Base-by-base conservation (phyloP, 306 rosid genomes). In the Casuarina cunninghamiana region DNA sequence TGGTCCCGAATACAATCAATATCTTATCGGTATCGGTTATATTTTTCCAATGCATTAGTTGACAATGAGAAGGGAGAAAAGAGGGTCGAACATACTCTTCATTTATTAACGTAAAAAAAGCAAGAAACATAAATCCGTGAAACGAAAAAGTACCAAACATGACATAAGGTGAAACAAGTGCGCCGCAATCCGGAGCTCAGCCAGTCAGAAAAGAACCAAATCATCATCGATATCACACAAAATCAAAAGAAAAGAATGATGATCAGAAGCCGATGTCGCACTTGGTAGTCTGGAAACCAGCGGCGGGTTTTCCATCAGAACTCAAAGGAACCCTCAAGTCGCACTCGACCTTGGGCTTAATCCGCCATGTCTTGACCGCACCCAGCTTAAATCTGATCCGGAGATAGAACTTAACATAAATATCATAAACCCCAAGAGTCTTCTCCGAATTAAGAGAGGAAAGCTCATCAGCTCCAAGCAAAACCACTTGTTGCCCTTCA, bases 271-370 rank as follows among this genome's bases (percentile, higher is more conserved):
- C 82, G 80, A 80, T 73, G 5, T 50, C 74, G 80, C 93, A 89
- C 2, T 62, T 16, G 0, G 85, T 82, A 5, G 50, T 32, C 13
- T 74, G 62, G 74, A 89, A 89, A 0, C 0, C 72, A 48, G 13
- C 45, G 2, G 77, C 37, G 1, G 72, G 43, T 21, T 72, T 69
- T 48, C 77, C 83, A 32, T 66, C 82, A 0, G 26, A 51, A 5
- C 75, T 74, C 84, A 90, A 44, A 5, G 94, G 91, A 70, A 87
- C 69, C 45, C 82, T 43, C 80, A 90, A 74, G 0, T 73, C 86
- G 50, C 94, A 87, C 5, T 53, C 39, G 51, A 87, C 77, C 82
- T 80, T 90, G 32, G 90, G 89, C 37, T 82, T 86, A 4, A 79
- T 58, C 38, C 72, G 79, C 1, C 83, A 78, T 0, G 74, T 41